phyloP scores from a whole-genome alignment of 2,329 filamentous ascomycete genomes.

The Ascochyta pisi region DNA sequence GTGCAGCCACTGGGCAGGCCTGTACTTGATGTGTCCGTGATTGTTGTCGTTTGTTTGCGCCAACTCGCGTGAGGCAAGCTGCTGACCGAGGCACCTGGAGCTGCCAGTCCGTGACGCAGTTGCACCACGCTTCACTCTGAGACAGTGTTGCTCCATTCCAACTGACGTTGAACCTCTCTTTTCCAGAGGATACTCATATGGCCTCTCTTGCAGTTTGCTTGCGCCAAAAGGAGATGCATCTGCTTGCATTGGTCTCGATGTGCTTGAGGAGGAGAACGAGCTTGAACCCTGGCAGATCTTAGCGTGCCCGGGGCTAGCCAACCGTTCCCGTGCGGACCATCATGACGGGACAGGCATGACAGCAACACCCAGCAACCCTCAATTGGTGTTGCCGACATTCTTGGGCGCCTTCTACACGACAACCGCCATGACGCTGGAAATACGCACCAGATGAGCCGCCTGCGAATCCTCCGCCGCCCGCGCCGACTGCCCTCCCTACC shows the following conservation, averaged over 20 bases:
- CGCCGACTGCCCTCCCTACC: slow-evolving; percentile 36
- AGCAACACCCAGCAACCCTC: slow-evolving; percentile 14
- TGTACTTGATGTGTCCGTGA: not conserved
- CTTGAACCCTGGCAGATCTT: slow-evolving; percentile 14
- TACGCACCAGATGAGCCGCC: slow-evolving; percentile 42
- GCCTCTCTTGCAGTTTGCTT: not conserved
- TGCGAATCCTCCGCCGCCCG: slow-evolving; percentile 33
- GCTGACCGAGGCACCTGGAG: not conserved
- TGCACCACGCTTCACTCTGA: not conserved
- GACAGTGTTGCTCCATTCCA: not conserved
- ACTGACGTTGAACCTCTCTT: not conserved
- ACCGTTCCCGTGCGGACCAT: slow-evolving; percentile 16
- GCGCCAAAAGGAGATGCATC: not conserved
- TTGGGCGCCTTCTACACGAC: slow-evolving; percentile 15
- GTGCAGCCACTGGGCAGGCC: not conserved
- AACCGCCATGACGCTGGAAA: slow-evolving; percentile 38
- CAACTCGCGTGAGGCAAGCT: not conserved
- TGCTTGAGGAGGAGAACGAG: not conserved
- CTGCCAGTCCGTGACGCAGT: not conserved
- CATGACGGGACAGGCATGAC: slow-evolving; percentile 12
- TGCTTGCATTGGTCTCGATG: not conserved
- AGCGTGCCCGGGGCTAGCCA: slow-evolving; percentile 8
- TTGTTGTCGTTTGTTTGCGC: not conserved
- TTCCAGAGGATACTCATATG: not conserved
- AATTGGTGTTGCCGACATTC: slow-evolving; percentile 6